Evolutionary conservation across 1,284 basidiomycete genomes (phyloP), one percentile per base, ranked within the genome.

Genomic region (Rugosomyces carneus): DNA sequence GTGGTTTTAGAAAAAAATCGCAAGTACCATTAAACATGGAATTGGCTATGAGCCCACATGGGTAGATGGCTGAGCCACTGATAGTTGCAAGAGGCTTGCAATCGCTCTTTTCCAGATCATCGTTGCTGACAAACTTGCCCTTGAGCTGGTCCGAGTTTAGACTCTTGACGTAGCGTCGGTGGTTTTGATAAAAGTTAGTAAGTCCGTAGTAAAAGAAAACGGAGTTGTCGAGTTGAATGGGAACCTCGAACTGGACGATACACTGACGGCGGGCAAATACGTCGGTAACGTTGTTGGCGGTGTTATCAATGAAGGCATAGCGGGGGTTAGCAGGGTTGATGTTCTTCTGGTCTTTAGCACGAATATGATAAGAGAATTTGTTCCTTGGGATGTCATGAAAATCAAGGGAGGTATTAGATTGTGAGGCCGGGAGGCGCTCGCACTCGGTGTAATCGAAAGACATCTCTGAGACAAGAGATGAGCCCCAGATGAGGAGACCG

Each of bases 151-250:
- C 74, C 5, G 84, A 74, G 61, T 94, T 81, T 44, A 93, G 70
- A 62, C 90, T 95, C 72, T 95, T 91, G 51, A 99, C 93, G 63
- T 99, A 99, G 60, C 96, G 81, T 40, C 96, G 84, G 65, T 99
- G 96, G 66, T 99, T 99, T 75, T 99, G 96, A 70, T 86, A 99
- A 74, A 91, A 95, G 70, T 93, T 93, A 48, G 88, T 89, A 64
- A 95, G 81, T 68, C 93, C 92, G 79, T 99, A 99, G 72, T 99
- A 99, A 54, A 98, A 73, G 60, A 99, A 84, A 2, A 99, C 89
- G 26, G 85, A 76, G 15, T 78, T 68, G 5, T 80, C 67, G 36
- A 99, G 71, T 58, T 90, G 77, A 44, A 82, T 79, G 2, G 93
- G 93, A 16, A 99, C 69, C 38, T 87, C 73, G 59, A 96, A 97